These are phyloP conservation scores for Solanum hybrid DNA, from an alignment of 305 asterid species.

Conservation along the genomic window DNA sequence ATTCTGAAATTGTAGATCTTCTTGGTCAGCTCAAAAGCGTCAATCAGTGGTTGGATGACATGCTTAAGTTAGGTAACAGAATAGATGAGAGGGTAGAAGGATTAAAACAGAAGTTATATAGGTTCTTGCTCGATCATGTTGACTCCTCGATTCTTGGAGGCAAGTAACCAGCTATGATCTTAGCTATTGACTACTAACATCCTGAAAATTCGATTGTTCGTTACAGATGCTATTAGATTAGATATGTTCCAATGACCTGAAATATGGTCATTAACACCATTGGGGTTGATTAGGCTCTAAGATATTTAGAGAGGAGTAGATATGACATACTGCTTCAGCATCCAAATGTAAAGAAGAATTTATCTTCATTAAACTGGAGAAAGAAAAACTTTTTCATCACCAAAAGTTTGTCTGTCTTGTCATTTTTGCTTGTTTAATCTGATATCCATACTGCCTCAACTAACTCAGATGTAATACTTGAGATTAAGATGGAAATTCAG, in stretches of 20 bases:
- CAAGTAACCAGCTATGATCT: constrained; percentile 11
- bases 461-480: constrained; percentile 2
- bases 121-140: constrained; percentile 63
- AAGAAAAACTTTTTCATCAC: neutral
- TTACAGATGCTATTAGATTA: neutral
- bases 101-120: constrained; percentile 51
- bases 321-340: neutral
- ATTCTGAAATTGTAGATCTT: constrained; percentile 35
- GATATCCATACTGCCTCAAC: neutral
- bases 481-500: neutral
- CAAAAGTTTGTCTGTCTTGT: neutral
- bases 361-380: neutral
- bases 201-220: neutral
- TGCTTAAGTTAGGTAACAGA: constrained; percentile 20
- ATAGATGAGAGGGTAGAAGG: constrained; percentile 46
- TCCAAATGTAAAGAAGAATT: neutral
- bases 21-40: constrained; percentile 80
- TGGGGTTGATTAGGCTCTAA: neutral
- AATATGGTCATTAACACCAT: neutral
- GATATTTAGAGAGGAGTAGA: neutral
- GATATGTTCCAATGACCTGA: neutral
- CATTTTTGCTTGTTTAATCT: neutral
- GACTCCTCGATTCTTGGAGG: constrained; percentile 41
- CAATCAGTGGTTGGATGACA: constrained; percentile 66
- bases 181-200: neutral